Base-by-base conservation (phyloP, 176 grass and related monocot genomes). In the Dactylis glomerata region DNA sequence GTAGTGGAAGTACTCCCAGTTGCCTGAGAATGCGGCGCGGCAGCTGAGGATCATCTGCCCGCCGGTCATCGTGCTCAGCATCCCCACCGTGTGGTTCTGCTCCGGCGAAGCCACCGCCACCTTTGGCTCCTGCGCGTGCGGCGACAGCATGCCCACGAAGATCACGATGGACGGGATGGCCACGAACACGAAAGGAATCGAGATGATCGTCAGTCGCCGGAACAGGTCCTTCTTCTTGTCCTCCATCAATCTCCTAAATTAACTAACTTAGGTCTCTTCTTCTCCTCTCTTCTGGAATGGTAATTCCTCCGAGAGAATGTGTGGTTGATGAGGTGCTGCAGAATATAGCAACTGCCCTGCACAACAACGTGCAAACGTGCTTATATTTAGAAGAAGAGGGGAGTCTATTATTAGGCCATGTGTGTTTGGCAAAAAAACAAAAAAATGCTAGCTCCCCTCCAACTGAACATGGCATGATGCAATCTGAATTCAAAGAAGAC, bases 31-130 rank as follows among this genome's bases (percentile, higher is more conserved):
- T 38, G 8, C 82, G 32, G 89, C 78, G 71, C 82, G 77, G 89
- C 89, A 91, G 82, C 81, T 88, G 40, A 91, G 89, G 81, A 87
- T 85, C 90, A 88, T 88, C 89, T 87, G 84, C 15, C 89, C 89
- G 1, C 89, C 89, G 5, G 89, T 90, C 89, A 90, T 90, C 8
- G 84, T 87, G 84, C 80, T 90, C 75, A 84, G 80, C 89, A 90
- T 68, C 68, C 84, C 86, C 75, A 90, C 62, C 80, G 86, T 88
- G 89, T 85, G 52, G 86, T 91, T 88, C 62, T 30, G 26, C 20
- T 56, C 85, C 14, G 81, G 77, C 72, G 68, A 16, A 8, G 23
- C 45, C 66, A 69, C 30, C 24, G 8, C 11, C 69, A 62, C 42
- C 8, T 15, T 62, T n/a, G 71, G 88, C 84, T 77, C 55, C 71